Percentiles rank a stretch among this genome's conserved stretches.
Conservation (phyloP, 805 yeast genomes). For the Lipomyces japonicus region DNA sequence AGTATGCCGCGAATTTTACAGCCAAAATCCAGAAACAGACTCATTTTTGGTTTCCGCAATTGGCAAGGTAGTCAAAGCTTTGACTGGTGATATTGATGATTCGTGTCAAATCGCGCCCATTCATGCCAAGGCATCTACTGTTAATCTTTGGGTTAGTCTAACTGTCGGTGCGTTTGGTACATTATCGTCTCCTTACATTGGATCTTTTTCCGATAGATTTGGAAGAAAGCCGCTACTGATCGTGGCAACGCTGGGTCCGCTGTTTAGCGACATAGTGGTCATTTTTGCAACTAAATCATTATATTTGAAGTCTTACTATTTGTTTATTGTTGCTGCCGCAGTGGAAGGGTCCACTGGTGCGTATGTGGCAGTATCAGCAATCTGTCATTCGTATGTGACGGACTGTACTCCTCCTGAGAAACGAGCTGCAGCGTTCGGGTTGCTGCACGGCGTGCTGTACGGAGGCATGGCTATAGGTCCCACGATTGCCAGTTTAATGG, state of each 20-base stretch:
- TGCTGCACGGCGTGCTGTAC: slow-evolving; percentile 19
- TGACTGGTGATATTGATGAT: slow-evolving; percentile 13
- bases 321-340: slow-evolving; percentile 10
- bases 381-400: slow-evolving; percentile 24
- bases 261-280: slow-evolving; percentile 16
- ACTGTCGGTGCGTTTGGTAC: slow-evolving; percentile 19
- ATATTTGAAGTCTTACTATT: slow-evolving; percentile 17
- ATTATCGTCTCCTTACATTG: slow-evolving; percentile 10
- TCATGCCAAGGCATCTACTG: slow-evolving; percentile 13
- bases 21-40: not conserved
- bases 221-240: slow-evolving; percentile 15
- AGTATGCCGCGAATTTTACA: slow-evolving; percentile 20
- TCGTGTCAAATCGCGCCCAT: slow-evolving; percentile 20
- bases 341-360: slow-evolving; percentile 21
- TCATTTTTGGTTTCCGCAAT: not conserved
- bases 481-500: slow-evolving; percentile 9
- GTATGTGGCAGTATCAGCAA: slow-evolving; percentile 16
- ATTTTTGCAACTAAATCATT: slow-evolving; percentile 11
- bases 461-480: slow-evolving; percentile 23
- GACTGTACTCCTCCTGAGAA: slow-evolving; percentile 15
- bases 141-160: slow-evolving; percentile 21
- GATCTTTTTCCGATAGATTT: slow-evolving; percentile 12
- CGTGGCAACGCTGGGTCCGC: slow-evolving; percentile 16
- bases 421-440: slow-evolving; percentile 21
- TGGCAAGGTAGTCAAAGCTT: not conserved